These are phyloP conservation scores for Poa annua DNA, from an alignment of 176 grass and related monocot species.

Conservation along the genomic window DNA sequence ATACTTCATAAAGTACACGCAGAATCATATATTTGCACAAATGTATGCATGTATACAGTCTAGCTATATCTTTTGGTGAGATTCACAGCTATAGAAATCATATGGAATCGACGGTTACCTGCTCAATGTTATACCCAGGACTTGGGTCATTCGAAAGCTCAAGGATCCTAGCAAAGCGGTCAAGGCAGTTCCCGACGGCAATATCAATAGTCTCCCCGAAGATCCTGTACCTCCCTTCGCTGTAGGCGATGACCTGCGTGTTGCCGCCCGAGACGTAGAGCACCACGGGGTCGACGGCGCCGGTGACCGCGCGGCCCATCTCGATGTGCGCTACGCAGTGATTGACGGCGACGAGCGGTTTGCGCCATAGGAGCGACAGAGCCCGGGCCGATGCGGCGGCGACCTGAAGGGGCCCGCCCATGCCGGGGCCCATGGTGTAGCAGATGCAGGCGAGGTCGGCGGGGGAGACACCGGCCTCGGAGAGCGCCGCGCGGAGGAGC, in stretches of 20 bases:
- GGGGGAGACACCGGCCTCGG: conserved; percentile 47
- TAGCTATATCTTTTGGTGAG: neutral
- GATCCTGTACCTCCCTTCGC: conserved; percentile 83
- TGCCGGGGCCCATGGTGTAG: conserved; percentile 91
- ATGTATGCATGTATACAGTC: neutral
- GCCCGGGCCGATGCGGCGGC: conserved; percentile 66
- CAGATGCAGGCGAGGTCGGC: conserved; percentile 79
- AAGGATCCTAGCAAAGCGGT: conserved; percentile 84
- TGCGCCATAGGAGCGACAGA: conserved; percentile 72
- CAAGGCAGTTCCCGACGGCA: conserved; percentile 85
- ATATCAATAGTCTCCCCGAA: conserved; percentile 96
- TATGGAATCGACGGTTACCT: conserved; percentile 44
- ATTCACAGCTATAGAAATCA: neutral
- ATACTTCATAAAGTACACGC: neutral
- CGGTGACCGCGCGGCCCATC: conserved; percentile 87
- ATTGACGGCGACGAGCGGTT: conserved; percentile 87
- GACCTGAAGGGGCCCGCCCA: conserved; percentile 93
- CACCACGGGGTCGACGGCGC: conserved; percentile 82
- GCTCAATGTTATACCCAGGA: conserved; percentile 91
- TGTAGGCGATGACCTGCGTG: conserved; percentile 95
- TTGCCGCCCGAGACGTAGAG: conserved; percentile 88
- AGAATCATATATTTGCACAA: neutral
- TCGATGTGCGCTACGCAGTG: conserved; percentile 97
- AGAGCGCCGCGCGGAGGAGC: conserved; percentile 65
- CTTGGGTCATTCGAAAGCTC: conserved; percentile 85